Percentiles rank a stretch among this genome's conserved stretches.
Conservation (phyloP, 2,329 filamentous ascomycete genomes). For the Apiospora kogelbergensis region DNA sequence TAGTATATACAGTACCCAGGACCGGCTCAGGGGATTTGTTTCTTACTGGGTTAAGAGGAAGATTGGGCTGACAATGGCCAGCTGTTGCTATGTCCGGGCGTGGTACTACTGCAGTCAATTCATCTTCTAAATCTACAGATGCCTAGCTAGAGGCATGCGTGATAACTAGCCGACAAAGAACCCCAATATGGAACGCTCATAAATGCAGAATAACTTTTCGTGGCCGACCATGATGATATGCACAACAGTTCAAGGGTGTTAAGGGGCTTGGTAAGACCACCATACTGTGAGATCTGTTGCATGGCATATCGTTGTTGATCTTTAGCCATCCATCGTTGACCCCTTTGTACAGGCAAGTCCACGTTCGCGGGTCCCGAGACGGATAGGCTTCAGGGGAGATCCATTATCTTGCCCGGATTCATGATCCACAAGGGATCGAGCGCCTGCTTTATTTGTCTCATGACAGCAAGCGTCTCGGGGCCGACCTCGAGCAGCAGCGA, state of each 20-base stretch:
- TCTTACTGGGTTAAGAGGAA: too few relatives aligned
- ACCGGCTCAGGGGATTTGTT: too few relatives aligned
- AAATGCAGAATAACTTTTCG: not conserved
- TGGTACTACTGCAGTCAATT: not conserved
- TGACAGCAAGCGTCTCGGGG: conserved; percentile 75
- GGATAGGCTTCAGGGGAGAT: conserved; percentile 42
- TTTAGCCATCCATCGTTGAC: not conserved
- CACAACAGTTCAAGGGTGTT: not conserved
- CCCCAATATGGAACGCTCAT: not conserved
- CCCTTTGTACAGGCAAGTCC: too few relatives aligned
- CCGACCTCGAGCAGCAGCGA: conserved; percentile 79
- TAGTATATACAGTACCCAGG: too few relatives aligned
- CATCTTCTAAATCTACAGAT: not conserved
- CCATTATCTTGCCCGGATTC: conserved; percentile 92
- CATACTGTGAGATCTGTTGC: not conserved
- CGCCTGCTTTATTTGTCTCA: conserved; percentile 80
- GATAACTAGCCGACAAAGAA: not conserved
- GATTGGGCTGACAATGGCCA: too few relatives aligned
- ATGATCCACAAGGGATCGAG: conserved; percentile 85
- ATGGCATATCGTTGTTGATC: not conserved
- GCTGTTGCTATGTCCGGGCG: not conserved
- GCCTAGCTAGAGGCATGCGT: not conserved
- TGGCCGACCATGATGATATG: not conserved
- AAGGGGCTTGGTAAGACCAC: not conserved
- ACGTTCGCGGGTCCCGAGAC: not conserved